Evolutionary conservation across 352 stramenopile species (phyloP), one percentile per base, ranked within the genome.

Genomic region (Globisporangium orthogonon): DNA sequence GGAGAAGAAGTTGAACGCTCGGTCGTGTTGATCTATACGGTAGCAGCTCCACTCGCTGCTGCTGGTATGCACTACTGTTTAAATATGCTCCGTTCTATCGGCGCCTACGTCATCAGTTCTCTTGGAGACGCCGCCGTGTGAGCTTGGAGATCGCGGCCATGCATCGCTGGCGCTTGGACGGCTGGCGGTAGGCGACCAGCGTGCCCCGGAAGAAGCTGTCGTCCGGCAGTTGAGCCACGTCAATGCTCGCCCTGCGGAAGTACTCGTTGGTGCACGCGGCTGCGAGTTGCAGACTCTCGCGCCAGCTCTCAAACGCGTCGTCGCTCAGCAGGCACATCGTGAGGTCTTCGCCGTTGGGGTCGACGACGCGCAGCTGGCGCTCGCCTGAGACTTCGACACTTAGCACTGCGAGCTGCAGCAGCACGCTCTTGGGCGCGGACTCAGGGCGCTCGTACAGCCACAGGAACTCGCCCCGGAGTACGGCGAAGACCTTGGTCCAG

Each of bases 401-500:
- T n/a, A 72, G 68, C 43, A 84, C 73, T 17, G 77, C 77, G 41
- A 87, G 66, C 49, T 85, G 73, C n/a, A 85, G 52, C 41, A 87
- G 50, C 44, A 81, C 52, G 18, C 58, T 73, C 48, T 58, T 58
- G 40, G 62, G 56, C 9, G 55, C 55, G 0, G 63, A 56, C 44
- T 81, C 73, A 30, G 73, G 65, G 30, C 62, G 63, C 51, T 81
- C 66, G 50, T 82, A 84, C 50, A 88, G 65, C 67, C 76, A 80
- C 48, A 88, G 54, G 55, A 86, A 83, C 44, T 76, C 66, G 47
- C 76, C 59, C 31, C 71, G 55, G 40, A 88, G 63, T 50, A 86
- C 75, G 4, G 60, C 73, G 50, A 79, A 88, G 9, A 85, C 78
- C 53, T 86, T 86, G 41, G 77, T 88, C 77, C 78, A 88, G 63